Percentiles rank a stretch among this genome's conserved stretches.
Conservation (phyloP, 176 grass and related monocot genomes). For the Tillandsia leiboldiana region DNA sequence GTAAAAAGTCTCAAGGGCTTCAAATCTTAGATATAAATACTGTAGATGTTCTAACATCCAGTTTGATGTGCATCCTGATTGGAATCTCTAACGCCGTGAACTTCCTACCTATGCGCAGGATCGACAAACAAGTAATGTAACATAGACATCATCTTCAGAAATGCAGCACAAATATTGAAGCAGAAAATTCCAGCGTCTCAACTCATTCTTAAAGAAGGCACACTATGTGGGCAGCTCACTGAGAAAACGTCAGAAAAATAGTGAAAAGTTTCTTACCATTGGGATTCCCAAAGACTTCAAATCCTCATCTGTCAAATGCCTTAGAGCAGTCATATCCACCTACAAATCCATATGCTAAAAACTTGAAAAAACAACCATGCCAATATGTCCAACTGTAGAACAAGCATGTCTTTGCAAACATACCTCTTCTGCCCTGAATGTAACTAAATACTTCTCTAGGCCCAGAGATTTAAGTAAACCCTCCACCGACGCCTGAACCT, state of each 20-base stretch:
- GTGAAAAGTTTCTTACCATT: constrained; percentile 38
- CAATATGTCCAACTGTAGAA: constrained; percentile 8
- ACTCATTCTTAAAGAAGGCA: background rate
- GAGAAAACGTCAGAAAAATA: background rate
- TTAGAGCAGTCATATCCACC: constrained; percentile 64
- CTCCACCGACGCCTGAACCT: constrained; percentile 39
- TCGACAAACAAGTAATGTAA: background rate
- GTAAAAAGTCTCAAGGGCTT: too few species aligned
- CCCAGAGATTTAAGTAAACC: constrained; percentile 53
- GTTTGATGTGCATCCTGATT: too few species aligned
- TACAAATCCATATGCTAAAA: constrained; percentile 25
- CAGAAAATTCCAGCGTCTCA: background rate
- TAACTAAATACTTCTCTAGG: constrained; percentile 52
- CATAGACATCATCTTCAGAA: background rate
- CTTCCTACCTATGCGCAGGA: too few species aligned
- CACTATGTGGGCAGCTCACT: background rate
- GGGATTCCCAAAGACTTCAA: constrained; percentile 66
- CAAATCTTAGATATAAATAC: too few species aligned
- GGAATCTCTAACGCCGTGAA: too few species aligned
- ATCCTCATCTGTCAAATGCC: constrained; percentile 71
- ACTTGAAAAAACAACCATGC: background rate
- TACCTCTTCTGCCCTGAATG: constrained; percentile 71
- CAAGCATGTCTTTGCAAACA: constrained; percentile 11
- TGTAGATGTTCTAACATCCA: too few species aligned
- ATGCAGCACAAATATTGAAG: background rate